phyloP scores from a whole-genome alignment of 768 basidiomycete genomes.

The Mycena polygramma region DNA sequence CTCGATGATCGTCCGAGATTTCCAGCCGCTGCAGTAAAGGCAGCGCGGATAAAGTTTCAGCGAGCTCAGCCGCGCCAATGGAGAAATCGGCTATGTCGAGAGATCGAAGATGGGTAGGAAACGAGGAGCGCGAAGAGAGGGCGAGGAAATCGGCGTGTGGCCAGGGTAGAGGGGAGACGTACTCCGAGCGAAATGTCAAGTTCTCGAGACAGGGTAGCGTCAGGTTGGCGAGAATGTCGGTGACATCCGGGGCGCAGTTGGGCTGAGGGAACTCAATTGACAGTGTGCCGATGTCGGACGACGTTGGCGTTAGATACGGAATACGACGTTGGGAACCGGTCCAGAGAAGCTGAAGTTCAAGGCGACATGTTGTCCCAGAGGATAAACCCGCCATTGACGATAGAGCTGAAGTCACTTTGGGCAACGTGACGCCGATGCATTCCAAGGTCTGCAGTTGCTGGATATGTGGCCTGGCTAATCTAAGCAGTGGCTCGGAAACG shows the following conservation, averaged over 20 bases:
- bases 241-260: constrained; percentile 22
- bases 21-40: constrained; percentile 25
- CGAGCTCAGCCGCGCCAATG: constrained; percentile 23
- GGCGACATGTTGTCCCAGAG: constrained; percentile 19
- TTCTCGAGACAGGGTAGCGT: constrained; percentile 23
- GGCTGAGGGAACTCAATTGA: constrained; percentile 21
- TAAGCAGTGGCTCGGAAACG: constrained; percentile 22
- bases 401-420: constrained; percentile 18
- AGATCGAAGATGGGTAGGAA: constrained; percentile 19
- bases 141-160: constrained; percentile 28
- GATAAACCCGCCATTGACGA: constrained; percentile 15
- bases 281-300: constrained; percentile 22
- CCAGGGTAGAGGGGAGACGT: constrained; percentile 20
- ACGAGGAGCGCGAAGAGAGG: constrained; percentile 25
- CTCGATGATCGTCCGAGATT: constrained; percentile 21
- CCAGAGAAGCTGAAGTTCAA: constrained; percentile 27
- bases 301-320: constrained; percentile 25
- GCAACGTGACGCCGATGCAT: constrained; percentile 26
- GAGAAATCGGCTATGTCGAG: constrained; percentile 24
- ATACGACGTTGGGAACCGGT: constrained; percentile 23
- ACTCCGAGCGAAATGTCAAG: constrained; percentile 21
- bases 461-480: constrained; percentile 23
- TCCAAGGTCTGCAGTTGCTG: constrained; percentile 27
- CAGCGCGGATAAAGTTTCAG: constrained; percentile 28
- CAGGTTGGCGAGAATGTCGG: constrained; percentile 26